A percentile compares a stretch with the other conserved stretches of the same genome.
These are phyloP conservation scores for Boletus vinaceobasis DNA, from an alignment of 768 basidiomycete genomes.

Conservation along the genomic window DNA sequence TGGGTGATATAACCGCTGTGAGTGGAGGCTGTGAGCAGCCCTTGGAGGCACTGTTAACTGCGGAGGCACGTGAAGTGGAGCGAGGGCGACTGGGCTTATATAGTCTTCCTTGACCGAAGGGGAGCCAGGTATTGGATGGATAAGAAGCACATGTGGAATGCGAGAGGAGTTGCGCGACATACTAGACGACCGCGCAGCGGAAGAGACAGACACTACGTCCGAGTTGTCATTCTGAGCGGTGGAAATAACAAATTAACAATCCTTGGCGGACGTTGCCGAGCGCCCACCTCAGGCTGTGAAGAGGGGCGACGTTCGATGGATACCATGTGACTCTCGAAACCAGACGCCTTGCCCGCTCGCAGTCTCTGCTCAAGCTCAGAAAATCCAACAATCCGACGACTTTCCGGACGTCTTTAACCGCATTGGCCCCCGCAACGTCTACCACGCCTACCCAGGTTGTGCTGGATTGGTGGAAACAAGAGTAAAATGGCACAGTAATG, in stretches of 20 bases:
- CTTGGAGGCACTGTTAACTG: constrained; percentile 3
- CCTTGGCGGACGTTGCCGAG: constrained; percentile 2
- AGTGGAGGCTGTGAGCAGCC: constrained; percentile 10
- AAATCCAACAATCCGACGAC: too few relatives aligned
- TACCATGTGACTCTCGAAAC: too few relatives aligned
- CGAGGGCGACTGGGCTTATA: constrained; percentile 11
- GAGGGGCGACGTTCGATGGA: background rate
- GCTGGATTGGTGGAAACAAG: too few relatives aligned
- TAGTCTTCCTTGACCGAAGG: background rate
- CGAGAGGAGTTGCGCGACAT: constrained; percentile 9
- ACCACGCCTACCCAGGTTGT: too few relatives aligned
- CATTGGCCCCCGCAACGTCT: too few relatives aligned
- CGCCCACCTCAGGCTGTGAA: constrained; percentile 9
- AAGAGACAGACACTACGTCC: constrained; percentile 21
- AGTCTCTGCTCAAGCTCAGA: too few relatives aligned
- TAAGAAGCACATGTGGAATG: background rate
- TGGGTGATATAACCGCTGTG: constrained; percentile 3
- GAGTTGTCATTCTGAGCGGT: constrained; percentile 22
- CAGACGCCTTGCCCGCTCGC: too few relatives aligned
- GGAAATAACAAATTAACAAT: background rate
- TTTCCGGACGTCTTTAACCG: too few relatives aligned
- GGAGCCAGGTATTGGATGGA: constrained; percentile 5
- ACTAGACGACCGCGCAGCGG: constrained; percentile 11
- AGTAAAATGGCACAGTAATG: too few relatives aligned
- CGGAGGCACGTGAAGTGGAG: constrained; percentile 5